Evolutionary conservation across 2,329 filamentous ascomycete species (phyloP).

Genomic region (Talaromyces sp.): DNA sequence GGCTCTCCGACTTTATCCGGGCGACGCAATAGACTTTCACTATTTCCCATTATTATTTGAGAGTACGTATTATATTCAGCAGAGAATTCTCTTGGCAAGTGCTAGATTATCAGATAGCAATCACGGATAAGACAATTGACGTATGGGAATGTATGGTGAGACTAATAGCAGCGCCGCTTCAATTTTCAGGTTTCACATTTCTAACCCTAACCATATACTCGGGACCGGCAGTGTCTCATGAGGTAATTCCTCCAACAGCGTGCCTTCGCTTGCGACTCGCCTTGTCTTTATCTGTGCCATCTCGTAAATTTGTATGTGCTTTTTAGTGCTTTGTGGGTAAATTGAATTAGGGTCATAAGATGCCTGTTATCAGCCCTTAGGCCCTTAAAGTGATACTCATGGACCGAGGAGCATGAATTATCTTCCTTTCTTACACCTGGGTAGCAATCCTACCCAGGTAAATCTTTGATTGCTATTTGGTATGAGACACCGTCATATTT

Average conservation of each 20-base stretch:
- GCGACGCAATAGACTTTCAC: background rate
- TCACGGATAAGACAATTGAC: background rate
- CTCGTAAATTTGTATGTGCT: background rate
- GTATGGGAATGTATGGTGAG: background rate
- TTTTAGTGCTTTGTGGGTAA: background rate
- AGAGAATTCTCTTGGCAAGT: background rate
- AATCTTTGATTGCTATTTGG: background rate
- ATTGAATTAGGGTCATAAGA: background rate
- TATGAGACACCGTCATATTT: background rate
- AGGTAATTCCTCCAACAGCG: background rate
- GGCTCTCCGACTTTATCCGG: background rate
- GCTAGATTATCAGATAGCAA: background rate
- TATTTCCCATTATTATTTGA: background rate
- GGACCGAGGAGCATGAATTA: background rate
- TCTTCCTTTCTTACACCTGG: background rate
- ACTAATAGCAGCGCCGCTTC: background rate
- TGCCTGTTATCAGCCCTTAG: background rate
- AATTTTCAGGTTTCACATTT: background rate
- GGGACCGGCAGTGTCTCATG: background rate
- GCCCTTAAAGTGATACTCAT: background rate
- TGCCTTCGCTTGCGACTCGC: background rate
- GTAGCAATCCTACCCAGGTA: background rate
- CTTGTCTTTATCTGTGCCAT: background rate
- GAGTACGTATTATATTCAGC: too few species aligned
- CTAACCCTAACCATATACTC: conserved; percentile 1